These are phyloP conservation scores for Colletotrichum musae DNA, from an alignment of 2,329 filamentous ascomycete species.

Conservation along the genomic window DNA sequence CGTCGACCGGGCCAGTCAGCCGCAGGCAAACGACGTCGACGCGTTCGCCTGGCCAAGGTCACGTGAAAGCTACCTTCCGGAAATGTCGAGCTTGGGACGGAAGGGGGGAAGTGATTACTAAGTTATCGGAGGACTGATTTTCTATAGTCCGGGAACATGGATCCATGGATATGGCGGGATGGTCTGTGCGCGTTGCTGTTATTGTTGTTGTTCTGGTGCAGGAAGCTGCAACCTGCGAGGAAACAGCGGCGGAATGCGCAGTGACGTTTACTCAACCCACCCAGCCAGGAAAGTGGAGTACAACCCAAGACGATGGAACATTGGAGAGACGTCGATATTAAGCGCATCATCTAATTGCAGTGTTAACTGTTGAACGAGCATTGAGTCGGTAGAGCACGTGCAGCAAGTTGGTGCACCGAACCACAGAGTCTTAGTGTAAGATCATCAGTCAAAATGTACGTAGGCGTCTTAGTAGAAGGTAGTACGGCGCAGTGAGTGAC, in stretches of 20 bases:
- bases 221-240: constrained; percentile 1
- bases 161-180: not conserved
- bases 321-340: constrained; percentile 10
- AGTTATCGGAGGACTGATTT: not conserved
- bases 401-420: constrained; percentile 7
- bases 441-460: not conserved
- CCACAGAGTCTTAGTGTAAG: no score
- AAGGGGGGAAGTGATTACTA: not conserved
- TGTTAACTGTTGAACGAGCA: not conserved
- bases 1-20: constrained; percentile 35
- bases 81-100: constrained; percentile 16
- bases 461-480: no score
- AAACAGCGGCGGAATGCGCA: constrained; percentile 20
- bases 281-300: constrained; percentile 33
- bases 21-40: constrained; percentile 43
- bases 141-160: not conserved
- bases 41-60: constrained; percentile 33
- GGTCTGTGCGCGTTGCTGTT: constrained; percentile 23
- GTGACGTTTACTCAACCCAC: constrained; percentile 34
- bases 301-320: constrained; percentile 28
- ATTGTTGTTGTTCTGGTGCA: not conserved
- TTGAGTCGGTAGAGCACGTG: not conserved
- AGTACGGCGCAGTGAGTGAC: not conserved
- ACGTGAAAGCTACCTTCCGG: constrained; percentile 27
- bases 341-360: not conserved